phyloP scores from a whole-genome alignment of 768 basidiomycete genomes.

The Chlorophyllum brunneum region DNA sequence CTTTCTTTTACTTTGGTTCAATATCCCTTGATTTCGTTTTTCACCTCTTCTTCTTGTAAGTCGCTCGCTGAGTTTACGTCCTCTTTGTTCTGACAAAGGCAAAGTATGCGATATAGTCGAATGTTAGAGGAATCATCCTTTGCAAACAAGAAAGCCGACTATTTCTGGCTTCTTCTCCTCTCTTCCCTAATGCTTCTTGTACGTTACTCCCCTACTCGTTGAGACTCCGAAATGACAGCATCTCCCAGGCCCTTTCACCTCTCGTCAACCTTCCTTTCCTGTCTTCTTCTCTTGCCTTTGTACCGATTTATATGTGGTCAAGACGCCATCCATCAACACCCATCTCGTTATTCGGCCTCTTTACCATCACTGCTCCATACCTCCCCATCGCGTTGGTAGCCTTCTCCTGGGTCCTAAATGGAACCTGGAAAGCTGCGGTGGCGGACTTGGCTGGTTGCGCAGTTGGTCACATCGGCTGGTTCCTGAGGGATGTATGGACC shows the following conservation, averaged over 20 bases:
- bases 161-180: conserved; percentile 88
- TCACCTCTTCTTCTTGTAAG: conserved; percentile 98
- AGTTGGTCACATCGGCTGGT: conserved; percentile 86
- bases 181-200: conserved; percentile 87
- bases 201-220: conserved; percentile 22
- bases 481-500: conserved; percentile 83
- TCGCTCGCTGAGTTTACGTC: conserved; percentile 12
- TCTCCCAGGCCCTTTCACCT: conserved; percentile 67
- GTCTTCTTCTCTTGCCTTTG: conserved; percentile 88
- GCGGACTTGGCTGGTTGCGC: conserved; percentile 82
- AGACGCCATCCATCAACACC: conserved; percentile 90
- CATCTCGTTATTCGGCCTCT: conserved; percentile 92
- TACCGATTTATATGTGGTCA: conserved; percentile 97
- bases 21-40: conserved; percentile 94
- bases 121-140: conserved; percentile 98
- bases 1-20: conserved; percentile 94
- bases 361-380: conserved; percentile 95
- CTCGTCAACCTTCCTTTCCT: conserved; percentile 91
- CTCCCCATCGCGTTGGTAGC: conserved; percentile 88
- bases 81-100: neutral
- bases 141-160: conserved; percentile 86
- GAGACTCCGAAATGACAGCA: conserved; percentile 5
- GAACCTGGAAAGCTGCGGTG: conserved; percentile 80
- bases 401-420: conserved; percentile 80
- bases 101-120: conserved; percentile 93